These are phyloP conservation scores for Mycena chlorophos DNA, from an alignment of 768 basidiomycete species.

Conservation along the genomic window DNA sequence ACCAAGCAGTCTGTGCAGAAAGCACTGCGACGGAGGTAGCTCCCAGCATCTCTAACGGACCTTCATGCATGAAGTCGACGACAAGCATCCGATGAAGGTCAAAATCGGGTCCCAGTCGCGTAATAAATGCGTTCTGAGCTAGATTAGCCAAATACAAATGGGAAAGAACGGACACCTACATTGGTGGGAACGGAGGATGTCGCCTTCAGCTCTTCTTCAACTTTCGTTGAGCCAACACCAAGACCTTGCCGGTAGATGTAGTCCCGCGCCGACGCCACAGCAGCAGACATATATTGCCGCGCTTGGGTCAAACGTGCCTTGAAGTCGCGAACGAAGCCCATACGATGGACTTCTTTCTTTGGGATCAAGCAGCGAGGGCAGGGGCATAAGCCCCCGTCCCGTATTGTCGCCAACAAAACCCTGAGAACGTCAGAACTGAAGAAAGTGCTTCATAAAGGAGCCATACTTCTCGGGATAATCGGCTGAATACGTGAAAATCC, in stretches of 20 bases:
- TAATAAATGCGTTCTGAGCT: slow-evolving; percentile 1
- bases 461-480: slow-evolving; percentile 46
- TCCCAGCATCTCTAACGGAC: too few species aligned
- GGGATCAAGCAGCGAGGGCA: slow-evolving; percentile 30
- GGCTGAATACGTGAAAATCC: slow-evolving; percentile 37
- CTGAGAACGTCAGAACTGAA: slow-evolving; percentile 12
- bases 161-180: neutral
- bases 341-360: slow-evolving; percentile 22
- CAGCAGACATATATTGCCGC: neutral
- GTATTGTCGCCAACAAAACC: slow-evolving; percentile 29
- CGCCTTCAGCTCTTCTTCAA: neutral
- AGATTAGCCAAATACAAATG: neutral
- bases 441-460: neutral
- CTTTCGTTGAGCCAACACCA: neutral
- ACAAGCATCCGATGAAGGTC: slow-evolving; percentile 1
- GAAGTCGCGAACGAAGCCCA: slow-evolving; percentile 25
- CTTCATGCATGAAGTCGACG: slow-evolving; percentile 4
- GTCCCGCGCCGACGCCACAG: neutral
- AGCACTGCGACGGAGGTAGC: too few species aligned
- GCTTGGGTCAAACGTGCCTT: neutral
- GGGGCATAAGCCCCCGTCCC: slow-evolving; percentile 28
- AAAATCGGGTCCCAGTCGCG: neutral
- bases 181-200: neutral
- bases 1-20: too few species aligned
- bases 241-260: neutral